A percentile compares a stretch with the other conserved stretches of the same genome.
Conservation (phyloP, 495 filamentous ascomycete genomes). For the Trichoderma gamsii region DNA sequence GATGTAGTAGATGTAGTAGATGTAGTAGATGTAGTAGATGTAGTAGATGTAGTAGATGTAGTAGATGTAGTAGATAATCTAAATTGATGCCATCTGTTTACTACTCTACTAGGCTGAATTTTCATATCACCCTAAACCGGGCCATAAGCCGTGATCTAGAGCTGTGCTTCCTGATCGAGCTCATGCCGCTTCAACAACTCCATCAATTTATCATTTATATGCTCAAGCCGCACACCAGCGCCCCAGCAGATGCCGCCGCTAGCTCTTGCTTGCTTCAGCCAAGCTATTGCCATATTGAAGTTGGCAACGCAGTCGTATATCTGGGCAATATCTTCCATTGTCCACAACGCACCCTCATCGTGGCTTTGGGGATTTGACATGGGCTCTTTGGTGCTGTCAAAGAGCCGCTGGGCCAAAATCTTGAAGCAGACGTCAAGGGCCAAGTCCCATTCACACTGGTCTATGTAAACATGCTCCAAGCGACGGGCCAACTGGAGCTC, state of each 20-base stretch:
- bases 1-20: no score
- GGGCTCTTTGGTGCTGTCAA: no score
- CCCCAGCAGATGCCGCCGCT: background rate
- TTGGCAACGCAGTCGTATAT: background rate
- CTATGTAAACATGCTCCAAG: no score
- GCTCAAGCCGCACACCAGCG: background rate
- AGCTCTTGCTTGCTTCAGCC: background rate
- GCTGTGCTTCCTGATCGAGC: background rate
- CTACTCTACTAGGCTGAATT: no score
- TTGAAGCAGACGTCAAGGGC: background rate
- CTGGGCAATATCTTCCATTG: background rate
- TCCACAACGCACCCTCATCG: background rate
- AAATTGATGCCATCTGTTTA: no score
- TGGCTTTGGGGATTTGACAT: background rate
- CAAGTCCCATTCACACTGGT: no score
- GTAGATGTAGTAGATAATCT: no score
- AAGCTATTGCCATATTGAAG: background rate
- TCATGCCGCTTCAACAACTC: background rate
- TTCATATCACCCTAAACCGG: no score
- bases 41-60: no score
- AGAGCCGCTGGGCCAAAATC: no score
- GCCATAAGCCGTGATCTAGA: background rate
- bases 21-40: no score
- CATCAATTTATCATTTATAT: background rate
- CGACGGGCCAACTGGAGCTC: no score